These are phyloP conservation scores for Phylloporus sp. DNA, from an alignment of 768 basidiomycete species.

Conservation along the genomic window DNA sequence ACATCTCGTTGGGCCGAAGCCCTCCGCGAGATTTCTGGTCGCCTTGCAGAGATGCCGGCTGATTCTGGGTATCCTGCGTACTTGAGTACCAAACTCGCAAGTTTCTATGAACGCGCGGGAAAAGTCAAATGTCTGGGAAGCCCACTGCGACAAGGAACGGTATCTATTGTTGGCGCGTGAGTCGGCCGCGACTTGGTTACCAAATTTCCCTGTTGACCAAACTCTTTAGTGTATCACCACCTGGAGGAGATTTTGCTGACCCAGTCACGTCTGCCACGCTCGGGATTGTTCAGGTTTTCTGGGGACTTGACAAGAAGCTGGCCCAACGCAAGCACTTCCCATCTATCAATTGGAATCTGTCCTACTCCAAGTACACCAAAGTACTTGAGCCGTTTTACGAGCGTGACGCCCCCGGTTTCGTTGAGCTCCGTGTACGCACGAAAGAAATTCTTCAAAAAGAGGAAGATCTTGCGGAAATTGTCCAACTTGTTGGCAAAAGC, in stretches of 20 bases:
- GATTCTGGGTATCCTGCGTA: slow-evolving; percentile 99
- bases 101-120: slow-evolving; percentile 98
- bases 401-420: slow-evolving; percentile 86
- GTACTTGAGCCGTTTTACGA: slow-evolving; percentile 93
- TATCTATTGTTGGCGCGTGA: slow-evolving; percentile 98
- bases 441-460: slow-evolving; percentile 99
- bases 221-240: slow-evolving; percentile 83
- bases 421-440: slow-evolving; percentile 85
- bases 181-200: slow-evolving; percentile 32
- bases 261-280: slow-evolving; percentile 97
- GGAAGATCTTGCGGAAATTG: slow-evolving; percentile 97
- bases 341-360: slow-evolving; percentile 99
- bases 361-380: slow-evolving; percentile 98
- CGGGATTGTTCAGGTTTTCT: slow-evolving; percentile 99
- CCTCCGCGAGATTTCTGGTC: slow-evolving; percentile 97
- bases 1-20: slow-evolving; percentile 99
- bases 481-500: slow-evolving; percentile 98
- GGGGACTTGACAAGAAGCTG: slow-evolving; percentile 99
- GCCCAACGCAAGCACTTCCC: slow-evolving; percentile 99
- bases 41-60: slow-evolving; percentile 99
- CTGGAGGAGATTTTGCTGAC: slow-evolving; percentile 99
- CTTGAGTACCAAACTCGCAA: slow-evolving; percentile 89
- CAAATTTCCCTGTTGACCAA: slow-evolving; percentile 8
- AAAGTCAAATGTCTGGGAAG: slow-evolving; percentile 92
- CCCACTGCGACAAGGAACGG: slow-evolving; percentile 84